Base-by-base conservation (phyloP, 106 monocot genomes). In the Amphibolis antarctica region DNA sequence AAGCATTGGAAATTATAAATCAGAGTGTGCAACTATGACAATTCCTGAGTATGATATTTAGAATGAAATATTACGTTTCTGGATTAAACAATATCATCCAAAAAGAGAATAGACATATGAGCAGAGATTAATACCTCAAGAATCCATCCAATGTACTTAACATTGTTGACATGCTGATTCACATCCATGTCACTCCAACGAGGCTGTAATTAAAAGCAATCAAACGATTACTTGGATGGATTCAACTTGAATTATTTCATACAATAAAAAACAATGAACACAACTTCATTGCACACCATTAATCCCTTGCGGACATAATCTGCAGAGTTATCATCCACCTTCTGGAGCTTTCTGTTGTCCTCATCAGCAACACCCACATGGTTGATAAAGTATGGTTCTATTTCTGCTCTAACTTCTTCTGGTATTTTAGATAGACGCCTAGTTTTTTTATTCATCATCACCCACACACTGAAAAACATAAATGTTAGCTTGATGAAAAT, bases 111-210 rank as follows among this genome's bases (percentile, higher is more conserved):
- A 28, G 45, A 43, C 10, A 63, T n/a, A n/a, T n/a, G 25, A n/a
- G 70, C 15, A 36, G 25, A 18, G 1, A 68, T 28, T 3, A 10
- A 63, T 79, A 94, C 93, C 93, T 94, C 89, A 69, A 94, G 86
- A 78, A 94, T 81, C 93, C 93, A 94, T 24, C 89, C 89, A 53
- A 94, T 84, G 44, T 93, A 93, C 66, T 93, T 93, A 48, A 93
- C 91, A 81, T 92, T 92, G 75, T 92, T 92, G 62, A 92, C 92
- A 50, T 92, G 92, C 66, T 92, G 86, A 65, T 94, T 94, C 10
- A 94, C 77, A 83, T 94, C 93, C 64, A 94, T 54, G 54, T 94
- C 93, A 46, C 79, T 71, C 93, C 93, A 89, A 28, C 81, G 82
- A 69, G 93, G 93, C 93, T 94, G 81, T 47, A 73, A 4, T 53